Percentiles rank a stretch among this genome's conserved stretches.
phyloP scores from a whole-genome alignment of 1,139 yeast species.

The Pichia sp. region DNA sequence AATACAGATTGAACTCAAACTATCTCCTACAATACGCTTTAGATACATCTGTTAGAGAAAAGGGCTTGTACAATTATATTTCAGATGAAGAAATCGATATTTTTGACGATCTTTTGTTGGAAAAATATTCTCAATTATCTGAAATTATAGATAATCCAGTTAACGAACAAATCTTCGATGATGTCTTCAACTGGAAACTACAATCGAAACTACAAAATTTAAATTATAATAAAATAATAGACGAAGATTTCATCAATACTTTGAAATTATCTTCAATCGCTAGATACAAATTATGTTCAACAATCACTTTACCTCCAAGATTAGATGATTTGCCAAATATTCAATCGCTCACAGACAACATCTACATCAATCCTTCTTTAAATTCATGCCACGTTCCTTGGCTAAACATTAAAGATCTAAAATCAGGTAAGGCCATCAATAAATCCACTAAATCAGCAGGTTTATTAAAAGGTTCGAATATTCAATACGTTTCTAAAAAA shows the following conservation, averaged over 20 bases:
- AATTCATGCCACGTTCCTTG: conserved; percentile 16
- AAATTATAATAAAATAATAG: background rate
- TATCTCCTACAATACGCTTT: conserved; percentile 48
- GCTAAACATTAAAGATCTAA: conserved; percentile 15
- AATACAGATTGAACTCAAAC: conserved; percentile 44
- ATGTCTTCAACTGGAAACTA: conserved; percentile 6
- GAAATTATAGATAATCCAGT: background rate
- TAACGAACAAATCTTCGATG: conserved; percentile 8
- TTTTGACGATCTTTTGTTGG: conserved; percentile 21
- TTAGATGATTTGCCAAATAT: conserved; percentile 38
- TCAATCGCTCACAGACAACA: conserved; percentile 22
- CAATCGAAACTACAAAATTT: background rate
- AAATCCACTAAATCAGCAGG: conserved; percentile 12
- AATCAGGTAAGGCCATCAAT: conserved; percentile 13
- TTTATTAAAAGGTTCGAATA: conserved; percentile 12
- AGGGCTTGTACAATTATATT: conserved; percentile 34
- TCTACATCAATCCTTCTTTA: conserved; percentile 10
- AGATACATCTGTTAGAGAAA: conserved; percentile 40
- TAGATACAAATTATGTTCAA: conserved; percentile 48
- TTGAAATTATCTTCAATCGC: conserved; percentile 34
- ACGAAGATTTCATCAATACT: conserved; percentile 14
- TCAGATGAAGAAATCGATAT: conserved; percentile 34
- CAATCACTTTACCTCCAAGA: conserved; percentile 49
- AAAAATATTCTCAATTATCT: conserved; percentile 9
- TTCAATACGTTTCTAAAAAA: conserved; percentile 17